phyloP scores from a whole-genome alignment of 306 rosid species.

The Purshia tridentata region DNA sequence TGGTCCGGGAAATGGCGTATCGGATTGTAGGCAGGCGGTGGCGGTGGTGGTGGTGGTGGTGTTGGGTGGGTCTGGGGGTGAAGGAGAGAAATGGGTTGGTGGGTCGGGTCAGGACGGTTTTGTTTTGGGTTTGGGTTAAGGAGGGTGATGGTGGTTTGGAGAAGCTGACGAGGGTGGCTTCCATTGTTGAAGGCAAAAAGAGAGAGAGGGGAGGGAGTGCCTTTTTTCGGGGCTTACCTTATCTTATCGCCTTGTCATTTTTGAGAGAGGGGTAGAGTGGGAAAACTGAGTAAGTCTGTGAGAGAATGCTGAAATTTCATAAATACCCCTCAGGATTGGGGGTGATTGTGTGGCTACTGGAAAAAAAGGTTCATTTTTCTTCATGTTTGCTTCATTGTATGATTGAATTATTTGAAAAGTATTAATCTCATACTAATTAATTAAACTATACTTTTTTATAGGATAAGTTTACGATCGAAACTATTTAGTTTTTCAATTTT shows the following conservation, averaged over 20 bases:
- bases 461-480: no score
- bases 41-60: slow-evolving; percentile 24
- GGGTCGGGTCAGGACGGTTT: slow-evolving; percentile 40
- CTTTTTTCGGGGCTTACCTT: slow-evolving; percentile 1
- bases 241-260: slow-evolving; percentile 25
- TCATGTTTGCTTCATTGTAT: no score
- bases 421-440: no score
- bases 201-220: not conserved
- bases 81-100: slow-evolving; percentile 41
- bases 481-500: no score
- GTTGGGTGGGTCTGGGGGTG: slow-evolving; percentile 12
- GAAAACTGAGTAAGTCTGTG: no score
- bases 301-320: no score
- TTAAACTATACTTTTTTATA: no score
- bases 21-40: slow-evolving; percentile 36
- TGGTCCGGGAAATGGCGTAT: slow-evolving; percentile 79
- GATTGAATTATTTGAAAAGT: no score
- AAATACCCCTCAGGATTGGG: no score
- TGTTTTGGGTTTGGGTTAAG: slow-evolving; percentile 30
- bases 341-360: no score
- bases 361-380: no score
- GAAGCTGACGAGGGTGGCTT: slow-evolving; percentile 50
- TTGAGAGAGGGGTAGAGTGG: no score
- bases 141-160: slow-evolving; percentile 39
- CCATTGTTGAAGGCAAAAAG: slow-evolving; percentile 44